Base-by-base conservation (phyloP, 2,329 filamentous ascomycete species). In the Nemania sp. region DNA sequence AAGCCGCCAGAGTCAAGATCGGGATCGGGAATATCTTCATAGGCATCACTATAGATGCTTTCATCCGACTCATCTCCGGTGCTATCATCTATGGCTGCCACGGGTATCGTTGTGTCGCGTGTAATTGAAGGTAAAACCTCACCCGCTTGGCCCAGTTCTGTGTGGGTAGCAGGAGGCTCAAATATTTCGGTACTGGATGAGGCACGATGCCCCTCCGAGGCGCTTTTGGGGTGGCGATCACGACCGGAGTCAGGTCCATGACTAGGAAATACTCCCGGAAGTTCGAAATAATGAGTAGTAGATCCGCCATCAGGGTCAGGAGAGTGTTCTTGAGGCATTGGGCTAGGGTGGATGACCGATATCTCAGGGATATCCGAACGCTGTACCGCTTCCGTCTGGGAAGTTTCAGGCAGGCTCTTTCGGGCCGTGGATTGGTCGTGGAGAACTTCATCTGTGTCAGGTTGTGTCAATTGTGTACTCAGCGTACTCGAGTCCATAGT, bases 21-120 rank as follows among this genome's bases (percentile, higher is more conserved):
- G 0, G 82, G 82, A 12, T 90, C 85, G 0, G 82, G 82, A 0
- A 88, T 73, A 56, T 91, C 86, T 70, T 92, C 89, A 49, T 86
- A 86, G 1, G 89, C 89, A 70, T 92, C 89, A 60, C 86, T 90
- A 66, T 90, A 92, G 20, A 89, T 79, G 56, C 73, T 75, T 12
- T 73, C 73, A 50, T 84, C 82, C 3, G 74, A 66, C 11, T 68
- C 66, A 8, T 66, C 61, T 0, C 63, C 63, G 15, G 60, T 67
- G 5, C 70, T 73, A n/a, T 80, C 75, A 1, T 75, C 68, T n/a
- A 52, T 39, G 1, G 54, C 50, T 2, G 62, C 52, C 19, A 65
- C 45, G 15, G 64, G 63, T 7, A 64, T 58, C 9, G 65, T 73
- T 63, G 59, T 73, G 22, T 57, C 47, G 3, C 65, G 68, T 12